These are phyloP conservation scores for Melanomma pulvis-pyrius DNA, from an alignment of 495 filamentous ascomycete species.

Conservation along the genomic window DNA sequence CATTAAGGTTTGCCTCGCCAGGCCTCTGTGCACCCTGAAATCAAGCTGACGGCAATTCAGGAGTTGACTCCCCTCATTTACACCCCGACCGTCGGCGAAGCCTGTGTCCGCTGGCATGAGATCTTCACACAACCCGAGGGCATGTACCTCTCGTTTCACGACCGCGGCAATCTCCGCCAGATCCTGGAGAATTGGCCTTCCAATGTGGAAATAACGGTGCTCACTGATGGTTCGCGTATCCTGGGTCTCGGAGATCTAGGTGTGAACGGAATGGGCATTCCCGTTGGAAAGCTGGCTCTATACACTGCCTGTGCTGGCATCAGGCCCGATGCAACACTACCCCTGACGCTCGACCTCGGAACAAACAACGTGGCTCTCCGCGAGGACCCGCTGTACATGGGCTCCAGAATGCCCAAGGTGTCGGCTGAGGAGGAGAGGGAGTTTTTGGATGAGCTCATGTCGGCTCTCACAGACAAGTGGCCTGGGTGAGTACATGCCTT, in stretches of 20 bases:
- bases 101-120: slow-evolving; percentile 92
- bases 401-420: slow-evolving; percentile 79
- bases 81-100: slow-evolving; percentile 95
- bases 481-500: slow-evolving; percentile 61
- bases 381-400: slow-evolving; percentile 92
- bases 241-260: slow-evolving; percentile 94
- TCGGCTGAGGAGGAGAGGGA: slow-evolving; percentile 80
- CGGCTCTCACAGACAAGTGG: slow-evolving; percentile 82
- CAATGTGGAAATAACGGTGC: slow-evolving; percentile 91
- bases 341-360: slow-evolving; percentile 87
- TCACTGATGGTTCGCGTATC: slow-evolving; percentile 96
- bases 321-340: slow-evolving; percentile 86
- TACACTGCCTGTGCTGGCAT: slow-evolving; percentile 98
- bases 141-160: slow-evolving; percentile 89
- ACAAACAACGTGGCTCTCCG: slow-evolving; percentile 87
- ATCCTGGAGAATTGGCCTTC: slow-evolving; percentile 92
- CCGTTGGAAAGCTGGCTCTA: slow-evolving; percentile 87
- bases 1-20: slow-evolving; percentile 60
- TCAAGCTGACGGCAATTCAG: slow-evolving; percentile 44
- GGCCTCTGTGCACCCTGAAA: slow-evolving; percentile 34
- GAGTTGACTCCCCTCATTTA: slow-evolving; percentile 94
- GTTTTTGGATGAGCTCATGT: slow-evolving; percentile 98
- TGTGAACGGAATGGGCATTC: slow-evolving; percentile 97
- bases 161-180: slow-evolving; percentile 77
- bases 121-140: slow-evolving; percentile 95